Percentiles rank a stretch among this genome's conserved stretches.
phyloP scores from a whole-genome alignment of 2,329 filamentous ascomycete genomes.

The Penicillium sp. region DNA sequence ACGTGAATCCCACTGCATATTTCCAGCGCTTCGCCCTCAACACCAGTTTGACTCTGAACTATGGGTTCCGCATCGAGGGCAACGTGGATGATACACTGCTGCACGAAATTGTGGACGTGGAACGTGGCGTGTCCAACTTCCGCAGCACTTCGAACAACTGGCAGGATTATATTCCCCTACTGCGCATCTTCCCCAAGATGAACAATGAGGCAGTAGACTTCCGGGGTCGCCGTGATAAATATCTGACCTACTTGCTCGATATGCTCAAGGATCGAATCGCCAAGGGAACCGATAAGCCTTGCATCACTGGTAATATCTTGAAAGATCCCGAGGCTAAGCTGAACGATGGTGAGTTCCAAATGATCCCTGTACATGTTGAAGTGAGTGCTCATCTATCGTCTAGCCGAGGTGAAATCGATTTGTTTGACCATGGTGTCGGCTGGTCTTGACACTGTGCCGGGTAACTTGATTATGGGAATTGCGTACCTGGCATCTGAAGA shows the following conservation, averaged over 20 bases:
- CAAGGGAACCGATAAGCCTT: slow-evolving; percentile 65
- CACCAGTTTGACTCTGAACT: slow-evolving; percentile 74
- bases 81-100: slow-evolving; percentile 67
- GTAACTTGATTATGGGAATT: slow-evolving; percentile 76
- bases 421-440: slow-evolving; percentile 80
- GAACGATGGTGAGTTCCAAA: slow-evolving; percentile 55
- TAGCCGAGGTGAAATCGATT: slow-evolving; percentile 75
- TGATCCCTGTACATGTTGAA: slow-evolving; percentile 5
- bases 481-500: slow-evolving; percentile 69
- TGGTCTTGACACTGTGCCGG: slow-evolving; percentile 77
- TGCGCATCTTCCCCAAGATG: slow-evolving; percentile 63
- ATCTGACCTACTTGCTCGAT: slow-evolving; percentile 59
- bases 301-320: slow-evolving; percentile 68
- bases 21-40: slow-evolving; percentile 76
- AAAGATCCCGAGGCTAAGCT: slow-evolving; percentile 69
- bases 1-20: slow-evolving; percentile 70
- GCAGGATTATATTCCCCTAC: slow-evolving; percentile 78
- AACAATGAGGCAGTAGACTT: slow-evolving; percentile 65
- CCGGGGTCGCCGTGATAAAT: slow-evolving; percentile 66
- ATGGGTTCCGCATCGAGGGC: slow-evolving; percentile 72
- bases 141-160: slow-evolving; percentile 78
- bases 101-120: slow-evolving; percentile 72
- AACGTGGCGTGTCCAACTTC: slow-evolving; percentile 73
- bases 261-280: slow-evolving; percentile 62
- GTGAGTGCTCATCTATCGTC: slow-evolving; percentile 40